Evolutionary conservation across 257 asterid genomes (phyloP).

Genomic region (Buddleja alternifolia): DNA sequence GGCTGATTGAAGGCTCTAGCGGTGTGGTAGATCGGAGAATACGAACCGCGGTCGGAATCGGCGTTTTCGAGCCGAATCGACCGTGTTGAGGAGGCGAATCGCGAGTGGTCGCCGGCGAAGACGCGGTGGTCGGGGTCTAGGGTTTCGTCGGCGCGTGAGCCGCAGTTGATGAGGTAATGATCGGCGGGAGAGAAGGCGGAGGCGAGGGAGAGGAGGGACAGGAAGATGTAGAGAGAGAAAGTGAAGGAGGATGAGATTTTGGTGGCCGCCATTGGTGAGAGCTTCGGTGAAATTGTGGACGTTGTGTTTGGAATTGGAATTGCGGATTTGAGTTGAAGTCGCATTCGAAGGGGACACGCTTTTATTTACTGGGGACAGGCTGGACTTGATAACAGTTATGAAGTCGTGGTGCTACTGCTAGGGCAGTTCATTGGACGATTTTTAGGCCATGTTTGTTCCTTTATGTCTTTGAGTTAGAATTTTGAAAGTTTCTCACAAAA

Average conservation of each 20-base stretch:
- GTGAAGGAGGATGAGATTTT: constrained; percentile 18
- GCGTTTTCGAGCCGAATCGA: constrained; percentile 38
- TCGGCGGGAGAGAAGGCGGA: constrained; percentile 62
- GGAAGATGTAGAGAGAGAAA: constrained; percentile 37
- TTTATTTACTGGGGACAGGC: too few relatives aligned
- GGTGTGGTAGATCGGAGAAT: constrained; percentile 64
- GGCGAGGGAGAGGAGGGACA: constrained; percentile 35
- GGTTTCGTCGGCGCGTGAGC: constrained; percentile 47
- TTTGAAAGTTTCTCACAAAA: too few relatives aligned
- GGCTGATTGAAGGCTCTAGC: constrained; percentile 74
- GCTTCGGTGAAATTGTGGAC: constrained; percentile 10
- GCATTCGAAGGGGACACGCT: too few relatives aligned
- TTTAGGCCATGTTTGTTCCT: too few relatives aligned
- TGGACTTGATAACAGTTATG: too few relatives aligned
- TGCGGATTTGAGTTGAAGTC: too few relatives aligned
- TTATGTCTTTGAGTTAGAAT: too few relatives aligned
- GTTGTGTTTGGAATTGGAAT: too few relatives aligned
- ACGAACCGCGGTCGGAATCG: constrained; percentile 27
- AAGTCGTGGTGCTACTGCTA: too few relatives aligned
- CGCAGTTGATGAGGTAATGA: constrained; percentile 73
- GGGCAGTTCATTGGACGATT: too few relatives aligned
- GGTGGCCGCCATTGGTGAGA: constrained; percentile 44
- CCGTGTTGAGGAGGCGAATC: constrained; percentile 45
- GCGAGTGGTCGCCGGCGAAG: constrained; percentile 57
- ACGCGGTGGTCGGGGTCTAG: constrained; percentile 63